Evolutionary conservation across 768 basidiomycete genomes (phyloP), one percentile per base, ranked within the genome.

Genomic region (Pleurotus pulmonarius): DNA sequence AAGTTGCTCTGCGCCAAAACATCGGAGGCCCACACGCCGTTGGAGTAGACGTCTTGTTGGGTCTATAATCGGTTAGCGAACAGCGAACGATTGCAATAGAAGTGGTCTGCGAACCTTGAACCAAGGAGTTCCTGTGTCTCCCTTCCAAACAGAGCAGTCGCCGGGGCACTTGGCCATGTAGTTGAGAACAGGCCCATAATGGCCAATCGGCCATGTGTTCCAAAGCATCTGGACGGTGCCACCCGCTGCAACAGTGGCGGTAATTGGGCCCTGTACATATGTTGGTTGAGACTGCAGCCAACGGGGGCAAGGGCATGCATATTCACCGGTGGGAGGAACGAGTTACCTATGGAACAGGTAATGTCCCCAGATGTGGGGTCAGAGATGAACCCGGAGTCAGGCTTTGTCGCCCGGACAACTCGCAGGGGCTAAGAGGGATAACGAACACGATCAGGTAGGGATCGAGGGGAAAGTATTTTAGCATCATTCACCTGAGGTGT

Each of bases 141-240:
- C 73, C 58, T 73, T 73, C 56, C 58, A 73, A 18, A 64, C 64
- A 9, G 70, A 75, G 53, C 73, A 74, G 46, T 67, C 68, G 13
- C 63, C 63, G 5, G 69, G 63, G 61, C 73, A 75, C 58, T 68
- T 72, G 8, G 72, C 72, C 70, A 75, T 73, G 54, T 73, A 75
- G 60, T 75, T 72, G 12, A 73, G 58, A 38, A 75, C 70, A n/a
- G 73, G 73, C 7, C 72, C 73, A 45, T 61, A 73, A 56, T 75
- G 73, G 3, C 73, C 73, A 16, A 70, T 48, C 1, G 72, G 72
- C 72, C 73, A 75, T 7, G 72, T 75, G 55, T 73, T 75, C 73
- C 73, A 75, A 6, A 70, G 64, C 20, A 70, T 65, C 20, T 64
- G 59, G 9, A 73, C 68, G 13, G 69, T 70, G 7, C 65, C 67